Conservation (phyloP, 2,329 filamentous ascomycete genomes). For the Botrytis squamosa region DNA sequence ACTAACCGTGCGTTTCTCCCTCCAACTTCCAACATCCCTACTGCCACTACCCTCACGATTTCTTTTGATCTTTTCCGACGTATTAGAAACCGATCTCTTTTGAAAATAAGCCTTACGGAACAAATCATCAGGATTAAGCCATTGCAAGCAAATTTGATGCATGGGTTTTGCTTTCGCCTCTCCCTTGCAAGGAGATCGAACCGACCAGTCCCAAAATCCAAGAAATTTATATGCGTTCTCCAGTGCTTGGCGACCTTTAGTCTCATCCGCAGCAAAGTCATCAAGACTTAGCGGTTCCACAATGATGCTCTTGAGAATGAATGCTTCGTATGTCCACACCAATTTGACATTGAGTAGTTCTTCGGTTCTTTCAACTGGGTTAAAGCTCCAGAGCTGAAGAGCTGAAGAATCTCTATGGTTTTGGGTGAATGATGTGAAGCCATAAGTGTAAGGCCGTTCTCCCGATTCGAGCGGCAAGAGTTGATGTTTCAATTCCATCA, state of each 20-base stretch:
- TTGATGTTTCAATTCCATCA: background rate
- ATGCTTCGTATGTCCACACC: background rate
- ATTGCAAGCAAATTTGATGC: background rate
- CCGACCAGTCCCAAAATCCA: constrained; percentile 7
- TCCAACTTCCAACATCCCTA: background rate
- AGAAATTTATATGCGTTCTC: background rate
- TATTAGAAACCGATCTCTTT: background rate
- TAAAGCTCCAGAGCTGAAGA: background rate
- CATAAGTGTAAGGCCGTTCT: background rate
- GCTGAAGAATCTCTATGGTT: background rate
- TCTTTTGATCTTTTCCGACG: background rate
- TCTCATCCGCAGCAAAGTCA: background rate
- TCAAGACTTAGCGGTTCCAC: background rate
- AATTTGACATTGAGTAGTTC: background rate
- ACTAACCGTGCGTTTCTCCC: background rate
- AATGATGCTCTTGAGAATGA: background rate
- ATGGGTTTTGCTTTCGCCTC: background rate
- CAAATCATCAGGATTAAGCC: background rate
- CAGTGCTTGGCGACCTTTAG: background rate
- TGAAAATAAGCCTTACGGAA: background rate
- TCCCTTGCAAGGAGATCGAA: background rate
- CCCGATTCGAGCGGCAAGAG: background rate
- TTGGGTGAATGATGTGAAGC: background rate
- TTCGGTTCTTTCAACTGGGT: background rate
- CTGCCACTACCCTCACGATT: background rate